phyloP scores from a whole-genome alignment of 2,329 filamentous ascomycete genomes.

The Dactylellina cionopaga region DNA sequence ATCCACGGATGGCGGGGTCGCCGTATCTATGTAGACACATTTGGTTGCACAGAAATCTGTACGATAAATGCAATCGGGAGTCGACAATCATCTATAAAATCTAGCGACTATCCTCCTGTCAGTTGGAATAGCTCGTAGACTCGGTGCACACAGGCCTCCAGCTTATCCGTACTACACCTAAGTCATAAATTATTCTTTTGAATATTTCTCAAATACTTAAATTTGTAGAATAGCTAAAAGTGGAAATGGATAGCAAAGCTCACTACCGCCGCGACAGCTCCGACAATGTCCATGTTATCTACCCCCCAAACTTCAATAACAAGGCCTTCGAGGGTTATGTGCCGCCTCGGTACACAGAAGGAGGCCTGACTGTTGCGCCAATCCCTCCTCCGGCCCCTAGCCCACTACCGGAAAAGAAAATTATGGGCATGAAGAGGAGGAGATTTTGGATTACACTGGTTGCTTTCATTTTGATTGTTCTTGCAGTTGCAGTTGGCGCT shows the following conservation, averaged over 20 bases:
- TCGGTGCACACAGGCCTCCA: too few species aligned
- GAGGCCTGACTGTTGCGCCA: neutral
- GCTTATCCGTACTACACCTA: too few species aligned
- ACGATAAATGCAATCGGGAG: too few species aligned
- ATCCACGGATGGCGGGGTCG: neutral
- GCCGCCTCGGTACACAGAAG: slow-evolving; percentile 16
- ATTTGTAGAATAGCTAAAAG: neutral
- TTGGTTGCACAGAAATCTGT: too few species aligned
- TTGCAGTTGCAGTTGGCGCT: slow-evolving; percentile 10
- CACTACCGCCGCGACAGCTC: slow-evolving; percentile 28
- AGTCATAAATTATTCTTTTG: too few species aligned
- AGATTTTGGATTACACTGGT: slow-evolving; percentile 19
- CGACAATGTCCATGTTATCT: slow-evolving; percentile 32
- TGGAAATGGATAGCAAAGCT: slow-evolving; percentile 11
- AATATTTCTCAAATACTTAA: neutral
- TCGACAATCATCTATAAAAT: slow-evolving; percentile 5
- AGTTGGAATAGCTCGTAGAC: neutral
- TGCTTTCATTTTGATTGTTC: slow-evolving; percentile 3
- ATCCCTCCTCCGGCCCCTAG: neutral
- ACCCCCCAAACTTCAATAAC: slow-evolving; percentile 6
- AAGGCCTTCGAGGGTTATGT: slow-evolving; percentile 28
- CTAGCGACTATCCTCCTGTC: neutral
- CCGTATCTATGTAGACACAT: neutral
- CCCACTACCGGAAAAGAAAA: slow-evolving; percentile 3
- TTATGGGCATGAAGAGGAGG: slow-evolving; percentile 17